phyloP scores from a whole-genome alignment of 2,329 filamentous ascomycete genomes.

The Dactylellina leptospora region DNA sequence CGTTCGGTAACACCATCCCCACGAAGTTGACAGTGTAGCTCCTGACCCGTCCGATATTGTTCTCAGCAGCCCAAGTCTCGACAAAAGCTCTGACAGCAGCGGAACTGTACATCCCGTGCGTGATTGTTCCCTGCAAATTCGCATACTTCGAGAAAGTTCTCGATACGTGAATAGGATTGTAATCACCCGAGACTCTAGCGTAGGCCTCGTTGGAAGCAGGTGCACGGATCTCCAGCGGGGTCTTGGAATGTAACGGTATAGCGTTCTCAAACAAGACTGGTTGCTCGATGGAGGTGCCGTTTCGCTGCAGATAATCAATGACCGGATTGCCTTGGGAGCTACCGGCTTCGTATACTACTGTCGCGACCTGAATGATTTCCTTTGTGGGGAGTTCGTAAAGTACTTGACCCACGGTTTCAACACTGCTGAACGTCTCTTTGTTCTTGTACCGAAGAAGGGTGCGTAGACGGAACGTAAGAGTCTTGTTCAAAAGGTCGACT shows the following conservation, averaged over 20 bases:
- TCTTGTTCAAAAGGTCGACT: slow-evolving; percentile 88
- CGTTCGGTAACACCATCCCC: slow-evolving; percentile 98
- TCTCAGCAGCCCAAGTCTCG: slow-evolving; percentile 98
- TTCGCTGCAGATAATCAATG: slow-evolving; percentile 90
- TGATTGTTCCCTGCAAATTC: slow-evolving; percentile 94
- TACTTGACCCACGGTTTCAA: slow-evolving; percentile 91
- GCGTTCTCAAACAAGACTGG: slow-evolving; percentile 96
- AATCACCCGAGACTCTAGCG: slow-evolving; percentile 95
- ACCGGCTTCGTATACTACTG: slow-evolving; percentile 92
- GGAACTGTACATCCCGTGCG: slow-evolving; percentile 99
- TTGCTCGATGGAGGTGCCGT: slow-evolving; percentile 92
- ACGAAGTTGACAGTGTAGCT: slow-evolving; percentile 96
- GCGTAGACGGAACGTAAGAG: slow-evolving; percentile 92
- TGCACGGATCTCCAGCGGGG: slow-evolving; percentile 84
- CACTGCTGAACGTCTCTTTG: slow-evolving; percentile 86
- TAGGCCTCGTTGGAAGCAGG: slow-evolving; percentile 98
- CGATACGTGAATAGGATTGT: slow-evolving; percentile 98
- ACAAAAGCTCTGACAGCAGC: slow-evolving; percentile 94
- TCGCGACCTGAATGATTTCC: slow-evolving; percentile 96
- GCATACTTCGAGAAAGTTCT: slow-evolving; percentile 96
- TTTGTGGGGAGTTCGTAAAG: slow-evolving; percentile 94
- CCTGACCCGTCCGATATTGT: slow-evolving; percentile 94
- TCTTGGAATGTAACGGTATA: slow-evolving; percentile 92
- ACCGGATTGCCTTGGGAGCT: slow-evolving; percentile 95
- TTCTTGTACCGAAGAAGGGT: slow-evolving; percentile 94